A percentile compares a stretch with the other conserved stretches of the same genome.
phyloP scores from a whole-genome alignment of 179 eudicot species.

The Beta macrorhiza region DNA sequence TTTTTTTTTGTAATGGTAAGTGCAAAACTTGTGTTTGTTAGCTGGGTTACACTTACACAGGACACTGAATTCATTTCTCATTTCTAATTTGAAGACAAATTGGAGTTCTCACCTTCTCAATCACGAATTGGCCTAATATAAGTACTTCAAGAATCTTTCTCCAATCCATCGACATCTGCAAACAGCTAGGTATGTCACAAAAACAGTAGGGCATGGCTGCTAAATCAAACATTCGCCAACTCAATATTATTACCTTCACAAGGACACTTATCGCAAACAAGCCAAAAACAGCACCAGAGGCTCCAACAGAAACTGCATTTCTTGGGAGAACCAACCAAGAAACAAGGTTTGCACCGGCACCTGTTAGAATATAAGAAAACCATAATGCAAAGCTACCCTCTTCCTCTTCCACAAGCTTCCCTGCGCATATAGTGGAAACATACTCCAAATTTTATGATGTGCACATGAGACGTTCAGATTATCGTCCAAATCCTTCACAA shows the following conservation, averaged over 20 bases:
- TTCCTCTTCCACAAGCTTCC: slow-evolving; percentile 98
- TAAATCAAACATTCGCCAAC: not conserved
- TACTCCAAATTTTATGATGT: not conserved
- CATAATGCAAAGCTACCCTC: slow-evolving; percentile 88
- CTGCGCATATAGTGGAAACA: slow-evolving; percentile 42
- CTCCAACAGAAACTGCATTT: slow-evolving; percentile 95
- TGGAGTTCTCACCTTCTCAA: slow-evolving; percentile 62
- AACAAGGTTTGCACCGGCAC: slow-evolving; percentile 94
- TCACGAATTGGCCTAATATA: slow-evolving; percentile 90
- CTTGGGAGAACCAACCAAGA: slow-evolving; percentile 93
- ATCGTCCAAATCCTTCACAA: slow-evolving; percentile 7
- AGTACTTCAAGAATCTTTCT: slow-evolving; percentile 97
- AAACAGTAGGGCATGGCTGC: not conserved
- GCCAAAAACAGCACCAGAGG: slow-evolving; percentile 97
- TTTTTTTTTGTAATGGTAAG: not conserved
- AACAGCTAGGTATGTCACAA: slow-evolving; percentile 28
- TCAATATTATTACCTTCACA: slow-evolving; percentile 61
- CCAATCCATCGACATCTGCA: slow-evolving; percentile 99
- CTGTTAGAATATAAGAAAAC: slow-evolving; percentile 90
- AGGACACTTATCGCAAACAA: slow-evolving; percentile 94
- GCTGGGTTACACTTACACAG: not conserved
- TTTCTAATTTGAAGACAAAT: slow-evolving; percentile 15
- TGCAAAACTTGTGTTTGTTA: not conserved
- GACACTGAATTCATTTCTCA: not conserved
- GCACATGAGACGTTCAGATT: not conserved